These are phyloP conservation scores for Podila epicladia DNA, from an alignment of 192 early-diverging fungal species.

Conservation along the genomic window DNA sequence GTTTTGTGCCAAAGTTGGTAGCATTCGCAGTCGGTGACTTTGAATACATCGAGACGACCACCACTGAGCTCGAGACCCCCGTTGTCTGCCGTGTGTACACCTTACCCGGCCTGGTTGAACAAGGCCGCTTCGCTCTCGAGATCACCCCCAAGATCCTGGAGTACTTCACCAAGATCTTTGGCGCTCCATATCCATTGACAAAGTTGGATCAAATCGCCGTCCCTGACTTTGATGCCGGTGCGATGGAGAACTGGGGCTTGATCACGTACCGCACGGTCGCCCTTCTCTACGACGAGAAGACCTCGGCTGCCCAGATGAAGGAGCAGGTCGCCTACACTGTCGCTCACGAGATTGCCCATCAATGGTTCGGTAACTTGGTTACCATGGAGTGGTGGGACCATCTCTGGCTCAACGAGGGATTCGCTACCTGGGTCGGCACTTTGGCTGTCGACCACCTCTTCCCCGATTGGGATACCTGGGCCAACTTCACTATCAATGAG, in stretches of 20 bases:
- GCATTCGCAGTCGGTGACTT: slow-evolving; percentile 81
- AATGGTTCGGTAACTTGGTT: slow-evolving; percentile 90
- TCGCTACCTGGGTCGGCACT: slow-evolving; percentile 79
- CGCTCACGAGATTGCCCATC: slow-evolving; percentile 84
- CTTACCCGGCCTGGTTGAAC: slow-evolving; percentile 63
- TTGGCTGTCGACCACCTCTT: slow-evolving; percentile 72
- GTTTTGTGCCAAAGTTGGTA: slow-evolving; percentile 55
- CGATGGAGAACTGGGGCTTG: slow-evolving; percentile 92
- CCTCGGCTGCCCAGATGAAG: slow-evolving; percentile 64
- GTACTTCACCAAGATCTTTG: slow-evolving; percentile 77
- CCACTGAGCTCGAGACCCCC: slow-evolving; percentile 31
- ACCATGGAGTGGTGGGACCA: slow-evolving; percentile 81
- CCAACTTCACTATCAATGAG: slow-evolving; percentile 70
- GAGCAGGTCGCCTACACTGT: slow-evolving; percentile 75
- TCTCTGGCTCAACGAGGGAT: slow-evolving; percentile 90
- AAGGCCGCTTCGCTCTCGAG: slow-evolving; percentile 76
- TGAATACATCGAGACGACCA: slow-evolving; percentile 76
- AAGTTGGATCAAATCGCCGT: slow-evolving; percentile 80
- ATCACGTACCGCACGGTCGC: slow-evolving; percentile 76
- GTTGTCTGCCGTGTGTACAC: slow-evolving; percentile 77
- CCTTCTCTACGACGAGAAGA: slow-evolving; percentile 70
- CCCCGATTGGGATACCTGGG: slow-evolving; percentile 80
- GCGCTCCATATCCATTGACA: slow-evolving; percentile 75
- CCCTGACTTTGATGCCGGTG: slow-evolving; percentile 84
- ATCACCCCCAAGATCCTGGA: slow-evolving; percentile 74